phyloP scores from a whole-genome alignment of 176 grass and related monocot genomes.

The Lolium perenne region DNA sequence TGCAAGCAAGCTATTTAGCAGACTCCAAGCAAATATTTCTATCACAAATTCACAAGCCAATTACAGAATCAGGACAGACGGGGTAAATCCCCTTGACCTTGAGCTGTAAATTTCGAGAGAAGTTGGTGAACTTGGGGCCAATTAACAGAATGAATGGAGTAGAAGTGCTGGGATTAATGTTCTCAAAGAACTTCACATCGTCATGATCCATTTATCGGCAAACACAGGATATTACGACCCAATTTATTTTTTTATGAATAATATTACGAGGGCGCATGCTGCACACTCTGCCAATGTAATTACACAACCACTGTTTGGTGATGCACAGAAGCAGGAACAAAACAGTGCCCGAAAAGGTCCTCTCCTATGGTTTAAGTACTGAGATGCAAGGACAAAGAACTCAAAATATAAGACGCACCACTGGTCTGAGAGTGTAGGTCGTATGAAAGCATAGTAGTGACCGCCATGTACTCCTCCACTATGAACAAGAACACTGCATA shows the following conservation, averaged over 20 bases:
- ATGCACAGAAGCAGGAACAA: conserved; percentile 17
- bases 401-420: conserved; percentile 59
- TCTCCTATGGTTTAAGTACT: conserved; percentile 25
- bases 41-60: not conserved
- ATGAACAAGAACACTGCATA: conserved; percentile 93
- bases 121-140: not conserved
- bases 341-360: conserved; percentile 8
- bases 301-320: conserved; percentile 4
- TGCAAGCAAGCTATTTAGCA: conserved; percentile 31
- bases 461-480: conserved; percentile 99
- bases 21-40: not conserved
- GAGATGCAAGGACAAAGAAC: conserved; percentile 10
- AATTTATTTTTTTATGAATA: conserved; percentile 18
- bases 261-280: not conserved
- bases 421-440: conserved; percentile 82
- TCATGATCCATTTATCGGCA: not conserved
- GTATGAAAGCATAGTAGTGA: conserved; percentile 98
- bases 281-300: not conserved
- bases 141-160: not conserved
- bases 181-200: not conserved
- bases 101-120: not conserved
- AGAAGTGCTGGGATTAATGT: not conserved
- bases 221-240: not conserved
- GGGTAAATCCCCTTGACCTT: not conserved
- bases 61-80: not conserved